A percentile compares a stretch with the other conserved stretches of the same genome.
These are phyloP conservation scores for Podospora fimiseda DNA, from an alignment of 495 filamentous ascomycete genomes.

Conservation along the genomic window DNA sequence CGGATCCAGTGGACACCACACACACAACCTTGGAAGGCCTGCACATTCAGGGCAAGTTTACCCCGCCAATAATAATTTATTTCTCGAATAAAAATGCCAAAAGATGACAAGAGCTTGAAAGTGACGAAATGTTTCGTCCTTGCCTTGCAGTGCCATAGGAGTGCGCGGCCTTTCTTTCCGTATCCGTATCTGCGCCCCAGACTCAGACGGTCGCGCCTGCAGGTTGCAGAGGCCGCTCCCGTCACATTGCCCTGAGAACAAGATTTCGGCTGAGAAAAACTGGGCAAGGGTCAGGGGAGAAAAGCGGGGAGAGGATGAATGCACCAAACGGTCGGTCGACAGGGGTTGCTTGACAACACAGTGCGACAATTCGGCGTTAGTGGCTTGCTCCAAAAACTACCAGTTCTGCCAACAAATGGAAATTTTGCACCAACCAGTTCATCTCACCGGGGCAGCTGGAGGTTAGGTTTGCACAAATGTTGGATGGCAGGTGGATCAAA, in stretches of 20 bases:
- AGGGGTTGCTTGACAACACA: neutral
- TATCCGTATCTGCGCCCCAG: constrained; percentile 1
- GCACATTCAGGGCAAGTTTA: no score
- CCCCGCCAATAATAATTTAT: no score
- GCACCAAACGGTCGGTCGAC: neutral
- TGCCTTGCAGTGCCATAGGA: neutral
- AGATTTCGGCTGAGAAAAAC: neutral
- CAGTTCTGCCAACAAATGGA: no score
- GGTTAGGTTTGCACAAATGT: no score
- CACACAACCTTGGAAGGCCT: no score
- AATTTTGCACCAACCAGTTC: no score
- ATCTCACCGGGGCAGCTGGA: no score
- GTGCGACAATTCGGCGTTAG: neutral
- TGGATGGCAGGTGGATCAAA: neutral
- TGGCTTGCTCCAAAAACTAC: no score
- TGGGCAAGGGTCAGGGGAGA: neutral
- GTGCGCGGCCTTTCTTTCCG: no score
- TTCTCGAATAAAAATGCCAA: neutral
- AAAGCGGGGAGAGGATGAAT: neutral
- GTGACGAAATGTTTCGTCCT: neutral
- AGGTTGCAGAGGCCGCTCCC: neutral
- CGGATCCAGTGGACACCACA: neutral
- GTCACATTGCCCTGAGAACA: neutral
- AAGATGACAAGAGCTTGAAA: neutral
- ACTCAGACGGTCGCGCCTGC: neutral